Evolutionary conservation across 306 rosid species (phyloP).

Genomic region (Citrullus colocynthis): DNA sequence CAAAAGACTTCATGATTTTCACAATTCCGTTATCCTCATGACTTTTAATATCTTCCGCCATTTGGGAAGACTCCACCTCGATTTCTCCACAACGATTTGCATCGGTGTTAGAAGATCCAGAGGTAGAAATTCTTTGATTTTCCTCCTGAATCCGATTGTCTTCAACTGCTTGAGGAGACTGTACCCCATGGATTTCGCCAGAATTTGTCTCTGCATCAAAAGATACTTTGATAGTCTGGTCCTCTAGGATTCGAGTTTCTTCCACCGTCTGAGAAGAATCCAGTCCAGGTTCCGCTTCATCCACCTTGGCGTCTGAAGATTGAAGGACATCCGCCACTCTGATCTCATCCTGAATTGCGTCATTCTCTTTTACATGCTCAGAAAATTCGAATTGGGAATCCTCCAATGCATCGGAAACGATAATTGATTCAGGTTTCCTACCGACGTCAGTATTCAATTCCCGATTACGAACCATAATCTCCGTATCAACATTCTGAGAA

Average conservation of each 20-base stretch:
- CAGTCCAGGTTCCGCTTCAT: neutral
- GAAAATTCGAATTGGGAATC: neutral
- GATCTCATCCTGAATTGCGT: neutral
- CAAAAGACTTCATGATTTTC: neutral
- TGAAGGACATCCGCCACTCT: neutral
- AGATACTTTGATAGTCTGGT: neutral
- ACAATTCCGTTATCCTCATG: neutral
- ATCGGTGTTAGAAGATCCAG: neutral
- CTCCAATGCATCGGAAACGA: neutral
- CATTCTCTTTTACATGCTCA: neutral
- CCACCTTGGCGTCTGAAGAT: neutral
- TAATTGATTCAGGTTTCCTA: neutral
- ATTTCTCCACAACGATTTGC: neutral
- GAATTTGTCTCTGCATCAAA: neutral
- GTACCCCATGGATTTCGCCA: neutral
- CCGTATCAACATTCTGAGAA: neutral
- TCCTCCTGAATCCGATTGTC: neutral
- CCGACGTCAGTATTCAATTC: neutral
- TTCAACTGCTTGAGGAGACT: neutral
- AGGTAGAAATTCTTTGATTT: neutral
- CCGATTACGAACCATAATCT: neutral
- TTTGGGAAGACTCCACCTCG: neutral
- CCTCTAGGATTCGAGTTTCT: neutral
- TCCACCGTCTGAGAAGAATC: neutral
- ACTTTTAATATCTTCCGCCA: neutral